Evolutionary conservation across 2,329 filamentous ascomycete genomes (phyloP), one percentile per base, ranked within the genome.

Genomic region (Colletotrichum graminicola): DNA sequence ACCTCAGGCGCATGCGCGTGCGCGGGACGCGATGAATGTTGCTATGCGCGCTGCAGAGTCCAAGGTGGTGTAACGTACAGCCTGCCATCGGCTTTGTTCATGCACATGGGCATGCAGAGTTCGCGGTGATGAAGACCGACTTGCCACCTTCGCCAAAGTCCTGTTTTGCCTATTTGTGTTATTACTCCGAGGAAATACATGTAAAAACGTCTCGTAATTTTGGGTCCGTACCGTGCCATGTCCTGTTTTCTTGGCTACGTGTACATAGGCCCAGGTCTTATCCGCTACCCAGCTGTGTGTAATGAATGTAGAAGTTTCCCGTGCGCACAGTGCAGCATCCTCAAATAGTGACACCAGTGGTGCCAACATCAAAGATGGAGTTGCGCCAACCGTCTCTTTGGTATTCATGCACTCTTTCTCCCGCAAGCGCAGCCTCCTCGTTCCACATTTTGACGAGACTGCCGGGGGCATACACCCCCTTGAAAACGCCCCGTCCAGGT

Each of bases 381-480:
- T 97, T 97, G 75, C 92, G 88, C 94, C 94, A 97, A 0, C 92
- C 93, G 21, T 87, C 90, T 57, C 84, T 84, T 66, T 91, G 88
- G 77, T 90, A 91, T 74, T 95, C 92, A 74, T 95, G 90, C 47
- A 97, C 89, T 51, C 90, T 87, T 80, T 97, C 93, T 26, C 86
- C 86, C 0, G 93, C 94, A 73, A 86, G 85, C 29, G 84, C 82
- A 0, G 90, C 94, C 81, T 97, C 92, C 74, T 94, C 91, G 75
- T 95, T 89, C 94, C 94, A 97, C n/a, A 97, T 81, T 82, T 93
- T 94, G 62, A 96, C 93, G 34, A 98, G 84, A 80, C 94, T 97
- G 0, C 94, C 95, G 0, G 95, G 95, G 0, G 95, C 92, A 82
- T 97, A 98, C 1, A 94, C 88, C 5, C 92, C 93, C 75, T 90